Base-by-base conservation (phyloP, 176 grass and related monocot species). In the Bothriochloa decipiens region DNA sequence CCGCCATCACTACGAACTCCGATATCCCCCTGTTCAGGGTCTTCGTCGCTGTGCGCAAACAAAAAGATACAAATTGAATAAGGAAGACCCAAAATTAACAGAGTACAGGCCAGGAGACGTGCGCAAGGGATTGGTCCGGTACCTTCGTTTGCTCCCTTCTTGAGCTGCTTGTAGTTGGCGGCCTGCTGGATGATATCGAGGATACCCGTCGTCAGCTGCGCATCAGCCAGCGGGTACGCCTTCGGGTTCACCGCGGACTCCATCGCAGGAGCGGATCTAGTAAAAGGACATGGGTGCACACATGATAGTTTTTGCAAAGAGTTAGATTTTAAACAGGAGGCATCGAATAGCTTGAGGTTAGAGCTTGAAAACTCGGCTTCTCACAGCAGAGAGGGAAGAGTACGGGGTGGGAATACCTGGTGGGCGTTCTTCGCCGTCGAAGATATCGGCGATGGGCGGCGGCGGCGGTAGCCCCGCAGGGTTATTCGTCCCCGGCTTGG, bases 71-170 rank as follows among this genome's bases (percentile, higher is more conserved):
- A 67, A 73, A 40, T 49, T 83, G 6, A 61, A 75, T 50, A 16
- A 8, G 68, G 0, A 62, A 2, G 0, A 0, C 29, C 6, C 27
- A 0, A 29, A 85, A 75, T 75, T 45, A 15, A 49, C 40, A 39
- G 15, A 49, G 15, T 28, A 13, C 15, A 68, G 29, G 58, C 0
- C 25, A 58, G 3, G 6, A 63, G 40, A 36, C 15, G 22, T 5
- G 45, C 4, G 15, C 13, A 53, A 72, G 7, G 52, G n/a, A 81
- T 81, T 69, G 43, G 17, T 58, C 12, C 9, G 41, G 11, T 52
- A 96, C 94, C 94, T 87, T 96, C 94, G 79, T 96, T 96, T 41
- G 94, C 94, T 16, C 94, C 94, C 88, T 96, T 96, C 91, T 91
- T 96, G 52, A 96, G 91, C 79, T 96, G 94, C 91, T 89, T 96